These are phyloP conservation scores for Penicillium cataractarum DNA, from an alignment of 495 filamentous ascomycete genomes.

Conservation along the genomic window DNA sequence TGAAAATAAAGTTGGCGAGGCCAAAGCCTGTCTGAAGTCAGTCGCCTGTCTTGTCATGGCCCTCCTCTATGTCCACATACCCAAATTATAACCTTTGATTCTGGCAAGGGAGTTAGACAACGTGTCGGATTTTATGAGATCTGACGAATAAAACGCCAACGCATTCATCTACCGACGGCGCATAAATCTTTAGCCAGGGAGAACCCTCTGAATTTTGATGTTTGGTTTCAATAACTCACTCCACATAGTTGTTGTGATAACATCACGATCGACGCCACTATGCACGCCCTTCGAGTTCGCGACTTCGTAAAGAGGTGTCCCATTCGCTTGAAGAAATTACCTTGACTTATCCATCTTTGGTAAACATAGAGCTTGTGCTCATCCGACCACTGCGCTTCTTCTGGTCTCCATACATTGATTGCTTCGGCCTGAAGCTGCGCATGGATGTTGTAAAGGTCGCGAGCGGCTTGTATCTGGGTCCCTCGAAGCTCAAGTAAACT, in stretches of 20 bases:
- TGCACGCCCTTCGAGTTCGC: not conserved
- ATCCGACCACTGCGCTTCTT: conserved; percentile 6
- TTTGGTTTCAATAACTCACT: conserved; percentile 1
- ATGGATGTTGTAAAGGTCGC: conserved; percentile 76
- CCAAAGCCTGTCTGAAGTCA: conserved; percentile 21
- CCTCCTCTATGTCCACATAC: not conserved
- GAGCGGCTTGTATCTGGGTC: conserved; percentile 66
- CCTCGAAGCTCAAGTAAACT: conserved; percentile 63
- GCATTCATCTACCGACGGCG: not conserved
- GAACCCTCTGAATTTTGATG: too few relatives aligned
- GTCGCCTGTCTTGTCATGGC: not conserved
- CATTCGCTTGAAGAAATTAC: conserved; percentile 4
- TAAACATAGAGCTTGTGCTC: conserved; percentile 7
- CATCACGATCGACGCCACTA: conserved; percentile 15
- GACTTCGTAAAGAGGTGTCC: not conserved
- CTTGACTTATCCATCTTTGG: conserved; percentile 15
- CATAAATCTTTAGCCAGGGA: not conserved
- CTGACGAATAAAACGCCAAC: conserved; percentile 7
- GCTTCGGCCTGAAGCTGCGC: conserved; percentile 52
- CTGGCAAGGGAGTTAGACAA: not conserved
- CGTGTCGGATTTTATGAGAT: not conserved
- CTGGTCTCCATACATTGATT: conserved; percentile 10
- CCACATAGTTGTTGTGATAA: conserved; percentile 7
- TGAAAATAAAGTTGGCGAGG: conserved; percentile 35
- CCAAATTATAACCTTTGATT: not conserved